phyloP scores from a whole-genome alignment of 192 early-diverging fungal genomes.

The Thamnidium elegans region DNA sequence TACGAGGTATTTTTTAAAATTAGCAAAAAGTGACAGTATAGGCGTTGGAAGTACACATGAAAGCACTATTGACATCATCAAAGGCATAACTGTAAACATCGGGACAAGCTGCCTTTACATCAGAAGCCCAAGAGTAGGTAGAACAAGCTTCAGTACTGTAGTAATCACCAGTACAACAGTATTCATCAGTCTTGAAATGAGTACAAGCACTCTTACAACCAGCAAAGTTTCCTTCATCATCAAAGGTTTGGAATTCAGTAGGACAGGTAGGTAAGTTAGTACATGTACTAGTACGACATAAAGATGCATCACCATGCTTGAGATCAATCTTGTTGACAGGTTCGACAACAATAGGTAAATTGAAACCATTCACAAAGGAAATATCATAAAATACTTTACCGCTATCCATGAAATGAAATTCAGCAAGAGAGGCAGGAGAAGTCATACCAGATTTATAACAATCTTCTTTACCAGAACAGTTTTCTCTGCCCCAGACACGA shows the following conservation, averaged over 20 bases:
- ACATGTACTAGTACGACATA: conserved; percentile 19
- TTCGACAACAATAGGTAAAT: conserved; percentile 26
- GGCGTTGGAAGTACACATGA: conserved; percentile 11
- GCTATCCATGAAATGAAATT: conserved; percentile 23
- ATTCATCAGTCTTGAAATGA: conserved; percentile 11
- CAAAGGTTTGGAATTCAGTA: conserved; percentile 14
- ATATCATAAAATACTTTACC: conserved; percentile 31
- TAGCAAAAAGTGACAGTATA: conserved; percentile 35
- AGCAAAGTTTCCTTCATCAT: conserved; percentile 18
- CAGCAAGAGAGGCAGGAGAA: conserved; percentile 29
- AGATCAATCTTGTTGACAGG: not conserved
- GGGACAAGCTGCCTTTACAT: conserved; percentile 19
- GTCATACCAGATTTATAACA: conserved; percentile 27
- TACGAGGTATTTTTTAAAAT: not conserved
- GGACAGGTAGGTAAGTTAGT: conserved; percentile 25
- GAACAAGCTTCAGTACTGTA: conserved; percentile 13
- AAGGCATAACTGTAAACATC: conserved; percentile 32
- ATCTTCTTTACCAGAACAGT: conserved; percentile 17
- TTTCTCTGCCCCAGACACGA: conserved; percentile 30
- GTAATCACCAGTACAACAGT: conserved; percentile 29
- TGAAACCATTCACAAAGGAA: conserved; percentile 33
- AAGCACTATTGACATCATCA: conserved; percentile 36
- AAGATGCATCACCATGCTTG: not conserved
- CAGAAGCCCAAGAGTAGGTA: conserved; percentile 14
- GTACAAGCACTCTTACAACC: conserved; percentile 33